Conservation (phyloP, 352 stramenopile genomes). For the Halophytophthora polymorphica region DNA sequence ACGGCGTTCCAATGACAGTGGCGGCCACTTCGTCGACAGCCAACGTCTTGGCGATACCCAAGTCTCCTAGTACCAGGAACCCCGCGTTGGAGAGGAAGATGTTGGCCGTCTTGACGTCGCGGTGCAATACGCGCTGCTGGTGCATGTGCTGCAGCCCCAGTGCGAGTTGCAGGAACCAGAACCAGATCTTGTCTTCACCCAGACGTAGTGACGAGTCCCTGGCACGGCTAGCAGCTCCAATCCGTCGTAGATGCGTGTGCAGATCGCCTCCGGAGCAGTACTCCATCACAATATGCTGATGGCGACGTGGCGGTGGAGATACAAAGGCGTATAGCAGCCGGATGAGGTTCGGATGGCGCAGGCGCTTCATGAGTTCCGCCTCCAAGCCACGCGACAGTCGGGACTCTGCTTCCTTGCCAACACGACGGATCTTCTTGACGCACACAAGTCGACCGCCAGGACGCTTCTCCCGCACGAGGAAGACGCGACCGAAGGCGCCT, state of each 20-base stretch:
- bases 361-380: conserved; percentile 68
- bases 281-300: conserved; percentile 89
- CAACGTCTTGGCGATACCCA: conserved; percentile 74
- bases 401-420: too few relatives aligned
- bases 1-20: conserved; percentile 87
- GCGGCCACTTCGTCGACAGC: conserved; percentile 34
- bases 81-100: conserved; percentile 63
- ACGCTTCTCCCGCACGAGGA: conserved; percentile 85
- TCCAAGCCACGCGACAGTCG: conserved; percentile 36
- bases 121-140: conserved; percentile 35
- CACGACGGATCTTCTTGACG: conserved; percentile 80
- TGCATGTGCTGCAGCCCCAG: conserved; percentile 91
- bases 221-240: conserved; percentile 6
- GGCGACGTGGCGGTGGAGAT: conserved; percentile 7
- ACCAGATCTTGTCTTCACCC: conserved; percentile 77
- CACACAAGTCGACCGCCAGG: conserved; percentile 66
- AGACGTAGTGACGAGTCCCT: not conserved
- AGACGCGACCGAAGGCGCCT: conserved; percentile 88
- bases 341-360: conserved; percentile 91
- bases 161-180: conserved; percentile 90
- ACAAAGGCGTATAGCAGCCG: conserved; percentile 72
- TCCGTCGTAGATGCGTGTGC: conserved; percentile 26
- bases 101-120: conserved; percentile 94
- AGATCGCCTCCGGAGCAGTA: conserved; percentile 87
- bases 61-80: conserved; percentile 84